Conservation (phyloP, 2,329 filamentous ascomycete genomes). For the Phyllosticta paracitricarpa region DNA sequence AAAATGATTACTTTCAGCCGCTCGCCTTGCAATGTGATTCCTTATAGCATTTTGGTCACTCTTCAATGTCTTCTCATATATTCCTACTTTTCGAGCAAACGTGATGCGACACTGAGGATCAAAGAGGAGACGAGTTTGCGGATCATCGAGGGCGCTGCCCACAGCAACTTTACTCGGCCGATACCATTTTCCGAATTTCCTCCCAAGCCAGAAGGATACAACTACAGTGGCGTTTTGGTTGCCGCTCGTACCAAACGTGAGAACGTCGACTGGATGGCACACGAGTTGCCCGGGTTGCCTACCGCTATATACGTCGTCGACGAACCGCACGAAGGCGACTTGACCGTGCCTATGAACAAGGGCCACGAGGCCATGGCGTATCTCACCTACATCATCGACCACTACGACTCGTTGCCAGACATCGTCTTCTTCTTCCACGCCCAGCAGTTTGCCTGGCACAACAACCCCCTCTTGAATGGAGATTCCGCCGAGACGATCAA, state of each 20-base stretch:
- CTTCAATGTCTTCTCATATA: neutral
- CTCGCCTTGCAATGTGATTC: neutral
- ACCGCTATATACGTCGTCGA: slow-evolving; percentile 44
- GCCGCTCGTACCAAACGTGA: slow-evolving; percentile 43
- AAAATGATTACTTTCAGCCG: neutral
- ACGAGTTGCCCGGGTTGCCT: slow-evolving; percentile 40
- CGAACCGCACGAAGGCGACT: slow-evolving; percentile 34
- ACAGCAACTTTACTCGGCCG: neutral
- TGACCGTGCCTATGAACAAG: slow-evolving; percentile 47
- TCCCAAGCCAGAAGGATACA: slow-evolving; percentile 31
- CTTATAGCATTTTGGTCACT: neutral
- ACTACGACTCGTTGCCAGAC: slow-evolving; percentile 50
- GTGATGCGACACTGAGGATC: neutral
- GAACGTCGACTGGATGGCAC: slow-evolving; percentile 44
- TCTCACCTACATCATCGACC: slow-evolving; percentile 51
- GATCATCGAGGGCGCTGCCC: neutral
- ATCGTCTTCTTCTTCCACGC: slow-evolving; percentile 53
- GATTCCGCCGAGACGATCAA: slow-evolving; percentile 36
- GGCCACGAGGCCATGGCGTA: slow-evolving; percentile 56
- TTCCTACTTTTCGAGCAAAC: neutral
- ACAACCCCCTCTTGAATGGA: slow-evolving; percentile 38
- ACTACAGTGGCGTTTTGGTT: slow-evolving; percentile 46
- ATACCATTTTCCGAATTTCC: neutral
- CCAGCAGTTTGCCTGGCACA: slow-evolving; percentile 49
- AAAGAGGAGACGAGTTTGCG: neutral